Conservation (phyloP, 1,284 basidiomycete genomes). For the Moesziomyces sp. region DNA sequence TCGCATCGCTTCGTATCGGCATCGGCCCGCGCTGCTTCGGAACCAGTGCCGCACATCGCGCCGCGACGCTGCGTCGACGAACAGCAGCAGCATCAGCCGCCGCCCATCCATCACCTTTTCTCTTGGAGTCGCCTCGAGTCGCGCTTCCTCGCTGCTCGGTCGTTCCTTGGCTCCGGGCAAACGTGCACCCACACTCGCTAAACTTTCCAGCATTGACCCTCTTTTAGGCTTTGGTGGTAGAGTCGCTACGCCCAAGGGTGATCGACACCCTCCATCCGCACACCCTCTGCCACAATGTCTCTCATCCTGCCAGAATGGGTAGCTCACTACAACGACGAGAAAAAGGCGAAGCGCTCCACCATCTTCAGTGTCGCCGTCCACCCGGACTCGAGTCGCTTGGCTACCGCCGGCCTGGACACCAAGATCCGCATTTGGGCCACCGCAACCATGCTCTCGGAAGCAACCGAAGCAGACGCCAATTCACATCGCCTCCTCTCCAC, state of each 20-base stretch:
- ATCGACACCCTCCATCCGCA: conserved; percentile 1
- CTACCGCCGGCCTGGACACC: conserved; percentile 91
- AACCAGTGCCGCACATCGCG: too few relatives aligned
- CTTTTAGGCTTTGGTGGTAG: too few relatives aligned
- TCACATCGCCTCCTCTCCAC: conserved; percentile 90
- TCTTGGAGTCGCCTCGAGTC: too few relatives aligned
- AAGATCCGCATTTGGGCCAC: conserved; percentile 98
- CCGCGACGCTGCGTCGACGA: not conserved
- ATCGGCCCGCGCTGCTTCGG: too few relatives aligned
- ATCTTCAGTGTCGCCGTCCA: conserved; percentile 95
- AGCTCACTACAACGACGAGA: conserved; percentile 60
- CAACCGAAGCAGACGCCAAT: conserved; percentile 77
- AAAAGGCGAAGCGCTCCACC: conserved; percentile 78
- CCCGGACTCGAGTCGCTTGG: conserved; percentile 93
- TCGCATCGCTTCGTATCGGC: too few relatives aligned
- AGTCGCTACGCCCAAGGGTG: not conserved
- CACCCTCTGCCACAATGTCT: conserved; percentile 43
- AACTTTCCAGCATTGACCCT: too few relatives aligned
- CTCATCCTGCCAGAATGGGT: conserved; percentile 66
- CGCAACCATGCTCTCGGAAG: conserved; percentile 82
- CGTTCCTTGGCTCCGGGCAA: too few relatives aligned
- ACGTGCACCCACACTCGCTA: too few relatives aligned
- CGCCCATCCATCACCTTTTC: not conserved
- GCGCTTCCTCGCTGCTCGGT: too few relatives aligned
- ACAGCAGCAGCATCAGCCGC: not conserved